phyloP scores from a whole-genome alignment of 2,329 filamentous ascomycete genomes.

The Fusarium pininemorale region DNA sequence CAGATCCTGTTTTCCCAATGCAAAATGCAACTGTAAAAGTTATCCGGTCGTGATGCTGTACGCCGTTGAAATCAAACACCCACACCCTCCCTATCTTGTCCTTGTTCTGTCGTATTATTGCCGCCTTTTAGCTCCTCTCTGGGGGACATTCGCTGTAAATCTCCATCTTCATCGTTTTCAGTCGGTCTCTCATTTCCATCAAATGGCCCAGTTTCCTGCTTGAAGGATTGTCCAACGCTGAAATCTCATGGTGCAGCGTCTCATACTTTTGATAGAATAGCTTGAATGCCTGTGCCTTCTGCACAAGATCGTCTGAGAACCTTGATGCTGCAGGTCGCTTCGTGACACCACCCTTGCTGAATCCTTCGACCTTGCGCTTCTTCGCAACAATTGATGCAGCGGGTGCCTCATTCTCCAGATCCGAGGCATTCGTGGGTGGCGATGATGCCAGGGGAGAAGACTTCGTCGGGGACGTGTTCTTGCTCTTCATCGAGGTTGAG shows the following conservation, averaged over 20 bases:
- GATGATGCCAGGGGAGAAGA: constrained; percentile 73
- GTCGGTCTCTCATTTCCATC: constrained; percentile 62
- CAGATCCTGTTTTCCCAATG: constrained; percentile 38
- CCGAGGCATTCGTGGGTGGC: constrained; percentile 71
- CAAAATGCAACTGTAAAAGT: constrained; percentile 40
- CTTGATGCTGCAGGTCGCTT: constrained; percentile 46
- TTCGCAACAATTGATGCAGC: constrained; percentile 45
- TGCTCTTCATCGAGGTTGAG: constrained; percentile 58
- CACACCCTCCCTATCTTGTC: constrained; percentile 7
- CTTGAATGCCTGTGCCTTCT: constrained; percentile 65
- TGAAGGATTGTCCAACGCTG: constrained; percentile 59
- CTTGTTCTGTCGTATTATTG: constrained; percentile 27
- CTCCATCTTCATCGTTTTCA: constrained; percentile 66
- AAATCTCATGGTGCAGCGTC: constrained; percentile 64
- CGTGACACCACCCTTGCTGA: constrained; percentile 35
- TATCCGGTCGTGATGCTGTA: constrained; percentile 41
- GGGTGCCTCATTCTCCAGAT: constrained; percentile 59
- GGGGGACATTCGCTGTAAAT: constrained; percentile 61
- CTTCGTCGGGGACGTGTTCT: constrained; percentile 67
- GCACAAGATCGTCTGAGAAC: constrained; percentile 56
- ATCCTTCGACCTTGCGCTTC: constrained; percentile 55
- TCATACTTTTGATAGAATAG: constrained; percentile 65
- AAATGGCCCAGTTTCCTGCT: constrained; percentile 61
- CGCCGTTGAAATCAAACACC: constrained; percentile 27
- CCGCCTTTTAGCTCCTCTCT: constrained; percentile 36